Evolutionary conservation across 176 grass and related monocot species (phyloP).

Genomic region (barley (Hordeum vulgare)): DNA sequence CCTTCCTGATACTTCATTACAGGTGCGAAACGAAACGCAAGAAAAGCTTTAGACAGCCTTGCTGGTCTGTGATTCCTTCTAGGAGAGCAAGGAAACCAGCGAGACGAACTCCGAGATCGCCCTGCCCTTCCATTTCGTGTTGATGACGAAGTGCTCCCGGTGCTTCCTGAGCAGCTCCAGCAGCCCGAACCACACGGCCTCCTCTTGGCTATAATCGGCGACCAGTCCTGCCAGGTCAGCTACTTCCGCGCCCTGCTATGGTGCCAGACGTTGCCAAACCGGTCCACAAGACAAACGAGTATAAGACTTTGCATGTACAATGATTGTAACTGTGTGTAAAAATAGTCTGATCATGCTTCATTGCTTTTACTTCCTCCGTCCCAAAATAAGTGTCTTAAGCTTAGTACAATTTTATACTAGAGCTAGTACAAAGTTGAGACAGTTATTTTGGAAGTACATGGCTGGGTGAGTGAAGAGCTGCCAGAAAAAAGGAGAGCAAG

Average conservation of each 20-base stretch:
- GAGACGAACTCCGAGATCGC: conserved; percentile 83
- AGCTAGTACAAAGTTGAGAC: too few species aligned
- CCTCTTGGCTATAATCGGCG: conserved; percentile 56
- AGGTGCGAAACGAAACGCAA: neutral
- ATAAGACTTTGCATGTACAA: neutral
- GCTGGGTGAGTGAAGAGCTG: neutral
- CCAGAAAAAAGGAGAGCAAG: neutral
- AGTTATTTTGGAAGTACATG: too few species aligned
- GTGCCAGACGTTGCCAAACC: conserved; percentile 82
- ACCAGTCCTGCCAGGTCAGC: conserved; percentile 68
- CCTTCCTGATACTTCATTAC: neutral
- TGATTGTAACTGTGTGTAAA: neutral
- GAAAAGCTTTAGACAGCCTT: neutral
- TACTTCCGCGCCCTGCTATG: conserved; percentile 74
- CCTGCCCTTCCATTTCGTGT: conserved; percentile 82
- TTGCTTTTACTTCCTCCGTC: too few species aligned
- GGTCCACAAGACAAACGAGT: conserved; percentile 40
- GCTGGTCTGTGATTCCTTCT: neutral
- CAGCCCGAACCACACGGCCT: conserved; percentile 74
- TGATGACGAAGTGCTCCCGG: conserved; percentile 91
- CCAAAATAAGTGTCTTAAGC: too few species aligned
- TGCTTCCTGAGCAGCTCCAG: conserved; percentile 77
- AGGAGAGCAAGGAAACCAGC: conserved; percentile 76
- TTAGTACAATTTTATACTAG: too few species aligned
- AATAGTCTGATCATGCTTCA: too few species aligned